Conservation (phyloP, 2,329 filamentous ascomycete species). For the Talaromyces amestolkiae region DNA sequence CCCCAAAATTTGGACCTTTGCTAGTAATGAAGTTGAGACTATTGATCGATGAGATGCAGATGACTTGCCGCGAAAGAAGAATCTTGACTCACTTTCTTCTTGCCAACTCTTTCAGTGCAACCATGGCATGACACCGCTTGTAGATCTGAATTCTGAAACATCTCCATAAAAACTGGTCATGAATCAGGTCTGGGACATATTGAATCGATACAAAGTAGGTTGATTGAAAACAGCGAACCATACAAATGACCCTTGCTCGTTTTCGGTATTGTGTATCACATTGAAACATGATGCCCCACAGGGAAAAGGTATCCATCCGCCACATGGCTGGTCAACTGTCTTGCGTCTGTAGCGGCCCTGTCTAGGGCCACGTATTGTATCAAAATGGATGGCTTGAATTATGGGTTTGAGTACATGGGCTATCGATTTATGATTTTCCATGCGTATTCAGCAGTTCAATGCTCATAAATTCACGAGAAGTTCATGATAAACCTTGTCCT, state of each 20-base stretch:
- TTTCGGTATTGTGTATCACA: neutral
- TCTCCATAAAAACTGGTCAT: neutral
- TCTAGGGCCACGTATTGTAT: neutral
- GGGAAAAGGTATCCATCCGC: slow-evolving; percentile 1
- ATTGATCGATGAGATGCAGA: slow-evolving; percentile 2
- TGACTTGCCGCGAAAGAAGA: neutral
- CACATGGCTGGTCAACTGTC: slow-evolving; percentile 9
- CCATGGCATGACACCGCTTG: neutral
- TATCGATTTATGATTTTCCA: neutral
- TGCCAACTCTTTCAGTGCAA: neutral
- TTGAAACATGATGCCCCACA: neutral
- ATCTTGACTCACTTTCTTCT: slow-evolving; percentile 1
- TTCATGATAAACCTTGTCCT: neutral
- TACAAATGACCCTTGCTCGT: neutral
- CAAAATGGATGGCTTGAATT: too few species aligned
- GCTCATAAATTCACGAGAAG: neutral
- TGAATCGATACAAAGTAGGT: neutral
- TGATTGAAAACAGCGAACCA: neutral
- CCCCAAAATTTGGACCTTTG: neutral
- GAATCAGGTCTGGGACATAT: neutral
- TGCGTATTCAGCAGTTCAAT: neutral
- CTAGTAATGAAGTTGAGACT: neutral
- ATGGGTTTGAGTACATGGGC: too few species aligned
- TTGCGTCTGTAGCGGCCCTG: neutral
- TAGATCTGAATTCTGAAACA: neutral